phyloP scores from a whole-genome alignment of 2,329 filamentous ascomycete species.

The Ceratocystis albifundus region DNA sequence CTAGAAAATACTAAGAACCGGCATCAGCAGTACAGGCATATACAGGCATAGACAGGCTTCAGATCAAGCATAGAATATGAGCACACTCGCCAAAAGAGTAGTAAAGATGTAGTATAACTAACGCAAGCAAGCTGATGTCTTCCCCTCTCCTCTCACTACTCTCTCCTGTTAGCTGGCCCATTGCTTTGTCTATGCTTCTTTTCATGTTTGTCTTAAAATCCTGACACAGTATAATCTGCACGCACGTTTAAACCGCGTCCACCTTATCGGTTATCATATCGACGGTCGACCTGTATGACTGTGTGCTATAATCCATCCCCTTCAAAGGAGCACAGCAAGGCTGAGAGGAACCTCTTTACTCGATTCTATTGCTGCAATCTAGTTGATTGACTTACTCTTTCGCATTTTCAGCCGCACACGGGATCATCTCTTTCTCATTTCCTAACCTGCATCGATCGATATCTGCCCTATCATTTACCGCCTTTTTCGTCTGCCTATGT shows the following conservation, averaged over 20 bases:
- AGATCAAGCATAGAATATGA: background rate
- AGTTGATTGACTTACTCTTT: background rate
- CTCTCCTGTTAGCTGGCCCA: background rate
- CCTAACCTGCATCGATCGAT: background rate
- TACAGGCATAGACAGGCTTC: background rate
- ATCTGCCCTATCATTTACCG: background rate
- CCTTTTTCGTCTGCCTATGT: background rate
- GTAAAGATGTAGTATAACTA: no score
- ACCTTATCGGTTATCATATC: background rate
- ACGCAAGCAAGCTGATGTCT: background rate
- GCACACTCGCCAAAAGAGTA: background rate
- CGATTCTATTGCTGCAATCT: no score
- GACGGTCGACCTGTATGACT: no score
- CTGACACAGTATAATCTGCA: conserved; percentile 1
- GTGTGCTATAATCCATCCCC: no score
- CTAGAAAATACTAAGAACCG: background rate
- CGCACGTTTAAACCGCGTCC: background rate
- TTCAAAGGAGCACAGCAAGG: no score
- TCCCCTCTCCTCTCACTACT: background rate
- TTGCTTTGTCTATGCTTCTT: background rate
- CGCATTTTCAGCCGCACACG: background rate
- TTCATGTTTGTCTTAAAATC: background rate
- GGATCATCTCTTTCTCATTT: background rate
- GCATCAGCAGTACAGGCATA: no score
- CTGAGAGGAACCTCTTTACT: no score